Evolutionary conservation across 1,284 basidiomycete species (phyloP).

Genomic region (Ustilago loliicola): DNA sequence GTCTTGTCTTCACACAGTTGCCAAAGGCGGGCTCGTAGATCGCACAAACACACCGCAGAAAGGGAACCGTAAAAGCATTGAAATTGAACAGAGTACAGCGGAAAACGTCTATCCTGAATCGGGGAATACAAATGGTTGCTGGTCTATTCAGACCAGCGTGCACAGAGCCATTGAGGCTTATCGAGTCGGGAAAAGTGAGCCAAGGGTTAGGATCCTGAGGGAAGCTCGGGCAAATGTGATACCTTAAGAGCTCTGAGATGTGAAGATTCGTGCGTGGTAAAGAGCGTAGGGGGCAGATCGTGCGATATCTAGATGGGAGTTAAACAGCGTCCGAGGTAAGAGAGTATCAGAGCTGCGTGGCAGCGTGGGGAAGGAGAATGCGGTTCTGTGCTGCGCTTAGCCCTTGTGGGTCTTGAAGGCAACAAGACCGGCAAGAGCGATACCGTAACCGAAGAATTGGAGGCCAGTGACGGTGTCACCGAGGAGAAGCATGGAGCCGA

Average conservation of each 20-base stretch:
- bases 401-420: conserved; percentile 83
- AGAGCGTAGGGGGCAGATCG: conserved; percentile 16
- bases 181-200: conserved; percentile 8
- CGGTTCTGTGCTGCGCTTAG: conserved; percentile 63
- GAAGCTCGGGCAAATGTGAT: background rate
- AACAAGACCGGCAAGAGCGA: conserved; percentile 83
- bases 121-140: conserved; percentile 19
- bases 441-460: conserved; percentile 89
- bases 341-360: background rate
- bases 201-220: background rate
- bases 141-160: conserved; percentile 1
- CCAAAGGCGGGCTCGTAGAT: background rate
- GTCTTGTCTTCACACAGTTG: background rate
- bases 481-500: conserved; percentile 87
- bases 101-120: conserved; percentile 32
- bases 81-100: conserved; percentile 38
- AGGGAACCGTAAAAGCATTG: conserved; percentile 15
- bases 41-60: background rate
- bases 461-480: conserved; percentile 82
- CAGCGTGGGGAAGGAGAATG: background rate
- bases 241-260: background rate
- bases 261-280: conserved; percentile 5
- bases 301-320: conserved; percentile 9
- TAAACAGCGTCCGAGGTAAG: conserved; percentile 20
- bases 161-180: conserved; percentile 5